A percentile compares a stretch with the other conserved stretches of the same genome.
phyloP scores from a whole-genome alignment of 345 rosid genomes.

The Brassica carinata region DNA sequence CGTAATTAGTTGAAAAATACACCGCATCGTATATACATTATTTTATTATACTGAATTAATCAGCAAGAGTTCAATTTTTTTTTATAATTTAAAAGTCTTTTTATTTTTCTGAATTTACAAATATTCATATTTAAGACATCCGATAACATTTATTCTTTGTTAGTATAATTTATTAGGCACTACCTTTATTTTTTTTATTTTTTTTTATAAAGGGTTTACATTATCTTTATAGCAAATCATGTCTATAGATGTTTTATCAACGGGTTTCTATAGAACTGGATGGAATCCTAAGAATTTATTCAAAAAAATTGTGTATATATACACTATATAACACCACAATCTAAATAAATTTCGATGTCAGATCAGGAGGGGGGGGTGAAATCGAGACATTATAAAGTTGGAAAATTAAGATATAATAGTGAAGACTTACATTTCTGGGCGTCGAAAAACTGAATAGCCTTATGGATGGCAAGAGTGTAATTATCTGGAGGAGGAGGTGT shows the following conservation, averaged over 20 bases:
- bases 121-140: neutral
- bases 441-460: constrained; percentile 83
- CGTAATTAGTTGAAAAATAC: constrained; percentile 14
- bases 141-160: neutral
- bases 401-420: neutral
- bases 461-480: constrained; percentile 76
- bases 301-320: neutral
- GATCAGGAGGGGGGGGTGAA: neutral
- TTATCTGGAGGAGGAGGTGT: constrained; percentile 63
- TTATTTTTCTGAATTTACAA: neutral
- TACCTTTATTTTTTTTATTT: neutral
- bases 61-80: neutral
- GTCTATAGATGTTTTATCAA: neutral
- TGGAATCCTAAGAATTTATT: neutral
- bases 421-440: constrained; percentile 81
- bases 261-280: neutral
- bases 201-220: neutral
- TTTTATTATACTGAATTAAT: neutral
- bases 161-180: neutral
- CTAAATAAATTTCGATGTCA: neutral
- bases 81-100: neutral
- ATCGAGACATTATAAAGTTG: neutral
- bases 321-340: neutral
- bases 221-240: neutral
- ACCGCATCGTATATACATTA: constrained; percentile 7